Evolutionary conservation across 129 eudicot genomes (phyloP).

Genomic region (Flaveria ramosissima): DNA sequence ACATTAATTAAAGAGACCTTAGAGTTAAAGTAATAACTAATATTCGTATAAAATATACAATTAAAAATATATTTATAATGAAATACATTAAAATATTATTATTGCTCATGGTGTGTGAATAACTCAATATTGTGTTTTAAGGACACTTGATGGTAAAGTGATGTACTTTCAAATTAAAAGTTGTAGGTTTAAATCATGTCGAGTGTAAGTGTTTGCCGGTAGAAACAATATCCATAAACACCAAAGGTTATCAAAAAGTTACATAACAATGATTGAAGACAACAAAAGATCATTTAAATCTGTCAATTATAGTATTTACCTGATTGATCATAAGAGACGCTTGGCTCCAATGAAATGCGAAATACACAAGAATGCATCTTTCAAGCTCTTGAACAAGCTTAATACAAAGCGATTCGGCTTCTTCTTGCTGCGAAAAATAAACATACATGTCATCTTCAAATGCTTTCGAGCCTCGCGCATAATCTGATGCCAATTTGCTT

Average conservation of each 20-base stretch:
- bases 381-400: conserved; percentile 79
- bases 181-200: too few relatives aligned
- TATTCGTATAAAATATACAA: not conserved
- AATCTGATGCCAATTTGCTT: conserved; percentile 62
- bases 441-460: conserved; percentile 49
- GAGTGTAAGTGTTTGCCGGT: too few relatives aligned
- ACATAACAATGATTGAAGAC: too few relatives aligned
- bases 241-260: too few relatives aligned
- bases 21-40: not conserved
- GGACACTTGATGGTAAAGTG: too few relatives aligned
- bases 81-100: not conserved
- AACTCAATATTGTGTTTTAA: too few relatives aligned
- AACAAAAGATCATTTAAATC: too few relatives aligned
- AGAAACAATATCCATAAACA: too few relatives aligned
- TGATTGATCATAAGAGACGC: conserved; percentile 57
- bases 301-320: conserved; percentile 30
- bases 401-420: conserved; percentile 50
- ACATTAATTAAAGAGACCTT: not conserved
- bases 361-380: conserved; percentile 77
- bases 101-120: not conserved
- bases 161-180: too few relatives aligned
- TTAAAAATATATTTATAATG: not conserved
- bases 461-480: conserved; percentile 52
- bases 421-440: conserved; percentile 49
- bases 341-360: conserved; percentile 76